Percentiles rank a stretch among this genome's conserved stretches.
Conservation (phyloP, 768 basidiomycete species). For the Mycena sanguinolenta region DNA sequence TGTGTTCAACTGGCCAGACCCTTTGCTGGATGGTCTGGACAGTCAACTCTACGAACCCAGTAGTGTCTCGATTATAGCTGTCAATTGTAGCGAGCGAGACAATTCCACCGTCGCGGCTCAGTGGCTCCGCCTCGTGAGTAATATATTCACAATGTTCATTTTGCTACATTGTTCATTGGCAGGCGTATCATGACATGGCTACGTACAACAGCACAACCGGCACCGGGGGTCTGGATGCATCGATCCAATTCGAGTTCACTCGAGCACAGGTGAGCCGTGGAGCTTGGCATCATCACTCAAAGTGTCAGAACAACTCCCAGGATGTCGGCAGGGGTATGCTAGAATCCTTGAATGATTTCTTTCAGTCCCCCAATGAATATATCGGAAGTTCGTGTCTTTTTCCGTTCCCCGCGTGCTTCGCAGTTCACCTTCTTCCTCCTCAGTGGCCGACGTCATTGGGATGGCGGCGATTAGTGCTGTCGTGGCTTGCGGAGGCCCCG, state of each 20-base stretch:
- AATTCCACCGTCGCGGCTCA: slow-evolving; percentile 31
- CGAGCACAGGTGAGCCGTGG: slow-evolving; percentile 23
- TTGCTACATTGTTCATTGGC: too few relatives aligned
- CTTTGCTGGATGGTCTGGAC: slow-evolving; percentile 6
- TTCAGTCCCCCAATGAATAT: not conserved
- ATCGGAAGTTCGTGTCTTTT: slow-evolving; percentile 21
- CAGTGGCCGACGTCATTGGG: slow-evolving; percentile 39
- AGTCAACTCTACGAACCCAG: slow-evolving; percentile 14
- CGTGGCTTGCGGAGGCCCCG: slow-evolving; percentile 37
- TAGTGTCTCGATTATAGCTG: not conserved
- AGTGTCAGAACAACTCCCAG: not conserved
- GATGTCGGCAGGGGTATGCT: slow-evolving; percentile 5
- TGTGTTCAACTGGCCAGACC: slow-evolving; percentile 30
- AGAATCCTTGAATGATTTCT: slow-evolving; percentile 4
- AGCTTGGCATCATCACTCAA: not conserved
- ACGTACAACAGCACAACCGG: slow-evolving; percentile 34
- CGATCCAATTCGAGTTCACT: slow-evolving; percentile 37
- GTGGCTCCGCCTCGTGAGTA: slow-evolving; percentile 35
- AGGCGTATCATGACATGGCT: slow-evolving; percentile 40
- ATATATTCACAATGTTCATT: not conserved
- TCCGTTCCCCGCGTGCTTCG: not conserved
- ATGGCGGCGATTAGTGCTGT: slow-evolving; percentile 31
- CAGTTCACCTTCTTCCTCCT: too few relatives aligned
- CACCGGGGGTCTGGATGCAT: slow-evolving; percentile 41
- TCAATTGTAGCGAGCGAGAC: slow-evolving; percentile 20